A percentile compares a stretch with the other conserved stretches of the same genome.
These are phyloP conservation scores for Colletotrichum liaoningense DNA, from an alignment of 2,329 filamentous ascomycete genomes.

Conservation along the genomic window DNA sequence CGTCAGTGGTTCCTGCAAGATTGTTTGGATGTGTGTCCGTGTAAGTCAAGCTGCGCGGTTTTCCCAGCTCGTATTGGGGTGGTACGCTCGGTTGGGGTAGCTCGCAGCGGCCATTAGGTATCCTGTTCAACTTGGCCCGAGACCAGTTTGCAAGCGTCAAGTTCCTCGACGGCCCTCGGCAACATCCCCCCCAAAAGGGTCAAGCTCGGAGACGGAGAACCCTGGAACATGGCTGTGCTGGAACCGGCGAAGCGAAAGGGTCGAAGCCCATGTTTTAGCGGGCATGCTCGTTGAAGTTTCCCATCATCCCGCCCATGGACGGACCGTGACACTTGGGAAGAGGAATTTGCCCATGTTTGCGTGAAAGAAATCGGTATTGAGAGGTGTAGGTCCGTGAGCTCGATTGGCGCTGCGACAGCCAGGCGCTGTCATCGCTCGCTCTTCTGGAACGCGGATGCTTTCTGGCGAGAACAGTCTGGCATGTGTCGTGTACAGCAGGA, in stretches of 20 bases:
- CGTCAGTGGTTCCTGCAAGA: not conserved
- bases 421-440: not conserved
- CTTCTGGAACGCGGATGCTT: not conserved
- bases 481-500: not conserved
- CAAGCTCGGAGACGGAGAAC: not conserved
- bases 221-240: constrained; percentile 12
- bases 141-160: not conserved
- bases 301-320: constrained; percentile 1
- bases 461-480: not conserved
- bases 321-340: not conserved
- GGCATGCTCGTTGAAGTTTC: not conserved
- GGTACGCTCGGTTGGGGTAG: not conserved
- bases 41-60: not conserved
- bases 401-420: not conserved
- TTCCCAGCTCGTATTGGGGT: not conserved
- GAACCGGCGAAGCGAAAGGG: not conserved
- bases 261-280: not conserved
- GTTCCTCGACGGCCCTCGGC: constrained; percentile 1
- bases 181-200: not conserved
- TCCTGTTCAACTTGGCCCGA: not conserved
- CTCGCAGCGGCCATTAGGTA: not conserved
- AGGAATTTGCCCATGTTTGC: not conserved
- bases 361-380: not conserved
- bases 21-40: constrained; percentile 4
- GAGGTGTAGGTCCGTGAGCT: not conserved